Base-by-base conservation (phyloP, 2,329 filamentous ascomycete species). In the Fonsecaea multimorphosa region DNA sequence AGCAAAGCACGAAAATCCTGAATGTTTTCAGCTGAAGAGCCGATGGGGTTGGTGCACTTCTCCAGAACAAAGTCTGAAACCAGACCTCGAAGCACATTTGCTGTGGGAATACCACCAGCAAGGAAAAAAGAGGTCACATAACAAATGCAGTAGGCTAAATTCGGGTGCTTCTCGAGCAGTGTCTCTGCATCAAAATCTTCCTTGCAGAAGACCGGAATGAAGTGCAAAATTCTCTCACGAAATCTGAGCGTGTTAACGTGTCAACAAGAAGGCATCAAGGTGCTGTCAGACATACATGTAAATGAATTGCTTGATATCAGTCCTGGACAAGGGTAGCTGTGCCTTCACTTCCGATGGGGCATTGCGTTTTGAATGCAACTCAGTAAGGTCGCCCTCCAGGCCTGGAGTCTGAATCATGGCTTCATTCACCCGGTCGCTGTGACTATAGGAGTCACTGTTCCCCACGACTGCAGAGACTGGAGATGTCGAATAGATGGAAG, bases 131-230 rank as follows among this genome's bases (percentile, higher is more conserved):
- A 52, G 49, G 22, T 52, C 11, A 52, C 49, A 52, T 52, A 27
- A 31, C 49, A 52, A n/a, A 52, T 52, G 49, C 49, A 24, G 49
- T 24, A 52, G 22, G 22, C 49, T 52, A 31, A 31, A 52, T 31
- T 31, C 27, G 49, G n/a, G 7, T 31, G 49, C n/a, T 52, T 12
- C 22, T 52, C 27, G 49, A 52, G 22, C 14, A 52, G 7, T 2
- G 49, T 22, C 7, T 52, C 49, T 52, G 49, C 27, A 16, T 52
- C 49, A n/a, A 52, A 52, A 12, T 52, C 49, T 7, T 24, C 49
- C 49, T 52, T 52, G 49, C 27, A 24, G 49, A 52, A 16, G 19
- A 52, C 49, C 6, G 49, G 22, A 11, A 52, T 52, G 49, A 52
- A 52, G 27, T 52, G n/a, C 49, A 52, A 27, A 24, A 52, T 27